Conservation (phyloP, 805 yeast species). For the Lipomyces sp. region DNA sequence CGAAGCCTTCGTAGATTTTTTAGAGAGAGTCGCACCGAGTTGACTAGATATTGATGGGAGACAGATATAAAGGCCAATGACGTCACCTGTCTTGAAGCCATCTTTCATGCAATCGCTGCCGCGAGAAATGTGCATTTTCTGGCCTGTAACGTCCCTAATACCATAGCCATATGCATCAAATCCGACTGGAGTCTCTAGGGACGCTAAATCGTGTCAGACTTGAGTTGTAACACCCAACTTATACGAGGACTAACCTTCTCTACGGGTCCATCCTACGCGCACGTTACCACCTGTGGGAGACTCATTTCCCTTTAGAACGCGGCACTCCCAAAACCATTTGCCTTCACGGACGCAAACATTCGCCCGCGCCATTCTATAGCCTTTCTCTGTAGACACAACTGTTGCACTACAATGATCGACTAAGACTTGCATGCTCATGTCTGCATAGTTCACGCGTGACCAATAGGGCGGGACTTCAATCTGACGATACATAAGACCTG, state of each 20-base stretch:
- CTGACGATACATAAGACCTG: constrained; percentile 64
- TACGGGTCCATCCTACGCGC: constrained; percentile 78
- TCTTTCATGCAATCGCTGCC: constrained; percentile 60
- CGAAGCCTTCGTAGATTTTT: constrained; percentile 6
- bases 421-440: constrained; percentile 64
- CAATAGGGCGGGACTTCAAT: constrained; percentile 73
- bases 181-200: constrained; percentile 94
- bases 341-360: constrained; percentile 82
- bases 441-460: constrained; percentile 66
- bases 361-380: constrained; percentile 81
- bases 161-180: constrained; percentile 95
- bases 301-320: constrained; percentile 51
- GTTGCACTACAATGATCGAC: constrained; percentile 46
- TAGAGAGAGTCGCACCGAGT: constrained; percentile 15
- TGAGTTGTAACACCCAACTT: background rate
- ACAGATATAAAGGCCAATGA: constrained; percentile 73
- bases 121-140: constrained; percentile 74
- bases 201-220: constrained; percentile 50
- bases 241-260: constrained; percentile 53
- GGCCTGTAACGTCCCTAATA: constrained; percentile 76
- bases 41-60: constrained; percentile 57
- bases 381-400: constrained; percentile 62
- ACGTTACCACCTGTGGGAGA: constrained; percentile 57
- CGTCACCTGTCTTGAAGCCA: constrained; percentile 76
- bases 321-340: constrained; percentile 75